These are phyloP conservation scores for Rubroboletus pulcherrimus DNA, from an alignment of 768 basidiomycete genomes.

Conservation along the genomic window DNA sequence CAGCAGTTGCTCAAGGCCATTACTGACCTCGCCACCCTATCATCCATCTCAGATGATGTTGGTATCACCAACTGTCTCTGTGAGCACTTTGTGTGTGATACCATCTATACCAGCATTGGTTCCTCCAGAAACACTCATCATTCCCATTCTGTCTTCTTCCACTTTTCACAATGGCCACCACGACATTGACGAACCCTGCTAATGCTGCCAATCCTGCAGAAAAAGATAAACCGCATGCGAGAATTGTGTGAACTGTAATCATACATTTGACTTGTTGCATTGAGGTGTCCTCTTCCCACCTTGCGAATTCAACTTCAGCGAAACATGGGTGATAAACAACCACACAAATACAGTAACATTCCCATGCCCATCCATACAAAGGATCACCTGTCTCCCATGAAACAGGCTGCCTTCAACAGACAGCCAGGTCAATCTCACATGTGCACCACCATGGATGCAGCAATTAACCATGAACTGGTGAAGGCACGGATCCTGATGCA, in stretches of 20 bases:
- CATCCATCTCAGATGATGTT: too few species aligned
- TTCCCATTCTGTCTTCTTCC: background rate
- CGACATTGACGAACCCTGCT: background rate
- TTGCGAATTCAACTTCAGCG: background rate
- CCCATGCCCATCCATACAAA: background rate
- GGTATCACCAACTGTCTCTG: too few species aligned
- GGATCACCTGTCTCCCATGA: background rate
- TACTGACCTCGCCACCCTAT: too few species aligned
- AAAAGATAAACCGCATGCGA: background rate
- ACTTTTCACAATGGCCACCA: background rate
- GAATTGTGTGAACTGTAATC: background rate
- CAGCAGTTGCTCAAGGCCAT: too few species aligned
- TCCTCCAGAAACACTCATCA: background rate
- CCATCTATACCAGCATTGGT: too few species aligned
- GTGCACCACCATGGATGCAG: background rate
- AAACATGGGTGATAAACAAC: background rate
- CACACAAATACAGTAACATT: background rate
- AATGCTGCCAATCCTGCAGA: background rate
- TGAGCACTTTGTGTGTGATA: too few species aligned
- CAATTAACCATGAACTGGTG: slow-evolving; percentile 1
- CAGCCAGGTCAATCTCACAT: background rate
- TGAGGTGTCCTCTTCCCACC: background rate
- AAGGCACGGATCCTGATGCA: slow-evolving; percentile 1
- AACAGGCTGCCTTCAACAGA: background rate
- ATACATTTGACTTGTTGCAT: background rate